Conservation (phyloP, 768 basidiomycete species). For the Termitomyces heimii region DNA sequence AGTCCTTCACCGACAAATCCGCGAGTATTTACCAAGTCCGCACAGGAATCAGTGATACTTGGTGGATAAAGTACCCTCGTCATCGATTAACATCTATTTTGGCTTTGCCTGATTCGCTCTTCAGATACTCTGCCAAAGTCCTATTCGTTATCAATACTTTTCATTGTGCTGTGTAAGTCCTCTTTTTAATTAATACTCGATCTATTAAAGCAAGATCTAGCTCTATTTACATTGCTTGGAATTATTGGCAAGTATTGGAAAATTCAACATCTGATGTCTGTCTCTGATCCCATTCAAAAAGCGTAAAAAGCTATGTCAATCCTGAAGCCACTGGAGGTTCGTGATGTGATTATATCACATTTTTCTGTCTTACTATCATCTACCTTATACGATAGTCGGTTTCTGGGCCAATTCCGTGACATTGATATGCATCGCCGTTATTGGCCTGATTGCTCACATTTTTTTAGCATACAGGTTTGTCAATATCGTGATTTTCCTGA, state of each 20-base stretch:
- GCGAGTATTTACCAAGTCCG: neutral
- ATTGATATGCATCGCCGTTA: conserved; percentile 26
- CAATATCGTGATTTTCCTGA: neutral
- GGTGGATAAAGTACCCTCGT: conserved; percentile 17
- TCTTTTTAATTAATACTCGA: neutral
- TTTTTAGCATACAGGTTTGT: conserved; percentile 26
- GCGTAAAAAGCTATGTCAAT: conserved; percentile 15
- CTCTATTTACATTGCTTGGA: conserved; percentile 21
- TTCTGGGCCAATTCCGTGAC: conserved; percentile 31
- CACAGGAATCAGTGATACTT: conserved; percentile 22
- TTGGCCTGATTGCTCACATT: conserved; percentile 30
- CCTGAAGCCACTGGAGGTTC: conserved; percentile 8
- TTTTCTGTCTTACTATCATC: neutral
- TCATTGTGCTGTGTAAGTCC: conserved; percentile 19
- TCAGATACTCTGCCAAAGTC: conserved; percentile 18
- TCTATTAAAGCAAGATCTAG: conserved; percentile 1
- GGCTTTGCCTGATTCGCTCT: neutral
- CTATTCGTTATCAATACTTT: conserved; percentile 23
- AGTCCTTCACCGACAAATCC: conserved; percentile 4
- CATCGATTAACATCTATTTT: neutral
- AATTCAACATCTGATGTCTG: neutral
- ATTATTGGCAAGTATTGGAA: conserved; percentile 15
- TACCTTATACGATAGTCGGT: conserved; percentile 12
- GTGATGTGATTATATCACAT: neutral
- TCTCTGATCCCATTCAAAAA: neutral